phyloP scores from a whole-genome alignment of 495 filamentous ascomycete species.

The Aspergillus asperescens region DNA sequence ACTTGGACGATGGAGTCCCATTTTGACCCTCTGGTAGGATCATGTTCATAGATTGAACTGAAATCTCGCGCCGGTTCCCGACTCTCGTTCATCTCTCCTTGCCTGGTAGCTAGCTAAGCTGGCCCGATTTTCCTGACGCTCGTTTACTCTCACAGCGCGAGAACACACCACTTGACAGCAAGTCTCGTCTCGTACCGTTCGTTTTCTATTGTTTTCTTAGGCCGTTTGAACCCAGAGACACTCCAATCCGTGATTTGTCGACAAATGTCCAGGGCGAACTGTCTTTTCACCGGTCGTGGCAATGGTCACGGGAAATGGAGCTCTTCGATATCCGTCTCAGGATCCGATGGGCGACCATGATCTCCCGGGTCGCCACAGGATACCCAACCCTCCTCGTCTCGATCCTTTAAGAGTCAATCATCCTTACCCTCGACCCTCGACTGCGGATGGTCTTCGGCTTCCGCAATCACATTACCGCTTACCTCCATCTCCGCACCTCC shows the following conservation, averaged over 20 bases:
- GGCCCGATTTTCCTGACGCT: conserved; percentile 10
- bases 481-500: conserved; percentile 21
- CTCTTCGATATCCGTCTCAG: conserved; percentile 32
- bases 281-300: conserved; percentile 39
- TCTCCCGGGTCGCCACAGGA: conserved; percentile 32
- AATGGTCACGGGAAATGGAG: conserved; percentile 49
- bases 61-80: background rate
- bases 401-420: conserved; percentile 34
- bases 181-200: conserved; percentile 7
- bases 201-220: background rate
- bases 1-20: conserved; percentile 18
- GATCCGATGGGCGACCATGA: conserved; percentile 29
- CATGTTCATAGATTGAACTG: conserved; percentile 17
- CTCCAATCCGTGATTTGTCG: conserved; percentile 2
- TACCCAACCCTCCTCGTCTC: conserved; percentile 30
- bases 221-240: too few species aligned
- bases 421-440: conserved; percentile 25
- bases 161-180: conserved; percentile 2
- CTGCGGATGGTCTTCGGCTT: conserved; percentile 20
- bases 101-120: conserved; percentile 15
- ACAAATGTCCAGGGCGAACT: conserved; percentile 47
- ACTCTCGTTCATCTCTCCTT: conserved; percentile 11
- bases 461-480: conserved; percentile 18
- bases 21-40: conserved; percentile 28
- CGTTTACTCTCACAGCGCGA: conserved; percentile 13